Evolutionary conservation across 2,329 filamentous ascomycete genomes (phyloP).

Genomic region (Diplodia scrobiculata): DNA sequence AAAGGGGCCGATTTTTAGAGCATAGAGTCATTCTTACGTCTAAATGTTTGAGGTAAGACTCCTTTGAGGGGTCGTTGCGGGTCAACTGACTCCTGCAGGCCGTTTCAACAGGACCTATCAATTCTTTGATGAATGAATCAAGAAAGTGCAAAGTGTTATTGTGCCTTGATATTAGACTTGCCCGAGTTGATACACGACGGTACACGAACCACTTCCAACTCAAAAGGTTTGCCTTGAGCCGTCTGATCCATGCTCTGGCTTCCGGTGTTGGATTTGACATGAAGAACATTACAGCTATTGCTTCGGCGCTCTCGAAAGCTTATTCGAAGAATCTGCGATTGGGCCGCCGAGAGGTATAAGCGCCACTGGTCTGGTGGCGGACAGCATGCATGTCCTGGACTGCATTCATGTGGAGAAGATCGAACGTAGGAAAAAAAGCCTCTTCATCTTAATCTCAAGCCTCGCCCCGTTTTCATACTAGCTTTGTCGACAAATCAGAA

Average conservation of each 20-base stretch:
- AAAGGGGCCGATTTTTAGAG: neutral
- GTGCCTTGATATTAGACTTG: neutral
- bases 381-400: neutral
- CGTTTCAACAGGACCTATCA: neutral
- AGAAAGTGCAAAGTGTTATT: neutral
- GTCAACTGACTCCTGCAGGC: neutral
- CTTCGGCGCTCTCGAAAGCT: neutral
- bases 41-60: neutral
- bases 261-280: neutral
- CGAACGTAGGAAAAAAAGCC: constrained; percentile 11
- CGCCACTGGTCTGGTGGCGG: neutral
- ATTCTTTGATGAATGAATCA: neutral
- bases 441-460: constrained; percentile 1
- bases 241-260: no score
- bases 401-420: neutral
- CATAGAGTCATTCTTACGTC: neutral
- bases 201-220: neutral
- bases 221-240: neutral
- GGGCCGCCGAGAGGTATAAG: neutral
- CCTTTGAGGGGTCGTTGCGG: neutral
- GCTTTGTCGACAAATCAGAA: neutral
- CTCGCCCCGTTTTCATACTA: neutral
- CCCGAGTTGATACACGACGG: neutral
- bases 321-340: neutral
- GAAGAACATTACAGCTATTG: neutral